Evolutionary conservation across 345 rosid species (phyloP).

Genomic region (Moringa oleifera): DNA sequence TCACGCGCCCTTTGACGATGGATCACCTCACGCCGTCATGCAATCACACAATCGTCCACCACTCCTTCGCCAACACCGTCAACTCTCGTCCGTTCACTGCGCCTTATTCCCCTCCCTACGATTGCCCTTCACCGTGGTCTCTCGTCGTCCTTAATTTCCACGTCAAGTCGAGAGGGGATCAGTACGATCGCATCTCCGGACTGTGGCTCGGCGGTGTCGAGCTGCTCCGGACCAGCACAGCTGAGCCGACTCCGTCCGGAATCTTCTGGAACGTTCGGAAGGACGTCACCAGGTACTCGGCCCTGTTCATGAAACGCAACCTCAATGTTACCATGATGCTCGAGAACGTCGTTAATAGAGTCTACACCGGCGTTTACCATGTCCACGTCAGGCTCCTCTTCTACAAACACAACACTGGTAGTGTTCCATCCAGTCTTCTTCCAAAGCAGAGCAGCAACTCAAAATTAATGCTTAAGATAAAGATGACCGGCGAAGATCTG

Average conservation of each 20-base stretch:
- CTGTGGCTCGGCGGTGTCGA: conserved; percentile 86
- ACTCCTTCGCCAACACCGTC: conserved; percentile 78
- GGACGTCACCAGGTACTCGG: conserved; percentile 68
- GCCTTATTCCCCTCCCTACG: conserved; percentile 53
- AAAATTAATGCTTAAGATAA: background rate
- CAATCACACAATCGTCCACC: conserved; percentile 46
- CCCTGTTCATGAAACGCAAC: conserved; percentile 37
- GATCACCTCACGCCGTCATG: conserved; percentile 55
- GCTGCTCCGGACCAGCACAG: conserved; percentile 88
- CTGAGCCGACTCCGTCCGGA: conserved; percentile 59
- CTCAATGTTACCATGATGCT: conserved; percentile 71
- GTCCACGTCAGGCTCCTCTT: conserved; percentile 53
- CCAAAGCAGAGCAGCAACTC: background rate
- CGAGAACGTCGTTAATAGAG: conserved; percentile 69
- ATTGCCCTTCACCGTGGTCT: conserved; percentile 65
- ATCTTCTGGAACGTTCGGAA: conserved; percentile 78
- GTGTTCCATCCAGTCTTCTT: conserved; percentile 13
- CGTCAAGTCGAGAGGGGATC: conserved; percentile 54
- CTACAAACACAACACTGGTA: conserved; percentile 32
- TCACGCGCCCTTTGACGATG: conserved; percentile 46
- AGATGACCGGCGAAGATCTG: background rate
- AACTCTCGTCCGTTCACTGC: conserved; percentile 57
- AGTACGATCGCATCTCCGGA: conserved; percentile 70
- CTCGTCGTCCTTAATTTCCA: conserved; percentile 49
- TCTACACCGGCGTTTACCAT: conserved; percentile 69